Base-by-base conservation (phyloP, 1,284 basidiomycete genomes). In the Chalciporus sp. region DNA sequence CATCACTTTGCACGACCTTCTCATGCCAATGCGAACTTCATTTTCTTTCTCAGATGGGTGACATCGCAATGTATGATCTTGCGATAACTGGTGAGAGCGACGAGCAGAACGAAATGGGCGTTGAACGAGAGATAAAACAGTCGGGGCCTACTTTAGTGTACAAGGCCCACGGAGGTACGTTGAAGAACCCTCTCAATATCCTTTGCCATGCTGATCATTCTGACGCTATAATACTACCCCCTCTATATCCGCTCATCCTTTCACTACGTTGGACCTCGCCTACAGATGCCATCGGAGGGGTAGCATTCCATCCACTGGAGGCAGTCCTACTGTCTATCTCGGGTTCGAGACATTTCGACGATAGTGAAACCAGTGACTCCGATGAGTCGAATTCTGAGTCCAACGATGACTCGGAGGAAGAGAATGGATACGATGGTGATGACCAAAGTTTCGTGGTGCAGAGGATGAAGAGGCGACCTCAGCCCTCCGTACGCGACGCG, bases 281-380 rank as follows among this genome's bases (percentile, higher is more conserved):
- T 26, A 4, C 51, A 86, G 86, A 90, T 63, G 76, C 85, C 6
- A 65, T 89, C 14, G 83, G 85, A 1, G 81, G 82, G 2, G 80
- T 85, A 0, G 68, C 76, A 0, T 88, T 90, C 58, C 85, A 89
- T 58, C 85, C 88, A 0, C 63, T 77, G 14, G 71, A 73, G 14
- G 69, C 86, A 0, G 42, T 73, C 5, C 56, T 89, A 7, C 62
- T 87, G 16, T 84, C 86, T 0, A 76, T 77, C 3, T 85, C 86
- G 1, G 88, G 88, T 9, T 86, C 88, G n/a, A 74, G 88, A 28
- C 81, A 86, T 64, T 89, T 88, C 55, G 59, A 68, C 11, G 59
- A 62, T 4, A 39, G 42, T 5, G 49, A 19, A 4, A 1, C 20
- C 10, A 17, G 17, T 43, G 16, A 7, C 9, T n/a, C 11, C 2